Percentiles rank a stretch among this genome's conserved stretches.
Conservation (phyloP, 176 grass and related monocot genomes). For the Lolium rigidum region DNA sequence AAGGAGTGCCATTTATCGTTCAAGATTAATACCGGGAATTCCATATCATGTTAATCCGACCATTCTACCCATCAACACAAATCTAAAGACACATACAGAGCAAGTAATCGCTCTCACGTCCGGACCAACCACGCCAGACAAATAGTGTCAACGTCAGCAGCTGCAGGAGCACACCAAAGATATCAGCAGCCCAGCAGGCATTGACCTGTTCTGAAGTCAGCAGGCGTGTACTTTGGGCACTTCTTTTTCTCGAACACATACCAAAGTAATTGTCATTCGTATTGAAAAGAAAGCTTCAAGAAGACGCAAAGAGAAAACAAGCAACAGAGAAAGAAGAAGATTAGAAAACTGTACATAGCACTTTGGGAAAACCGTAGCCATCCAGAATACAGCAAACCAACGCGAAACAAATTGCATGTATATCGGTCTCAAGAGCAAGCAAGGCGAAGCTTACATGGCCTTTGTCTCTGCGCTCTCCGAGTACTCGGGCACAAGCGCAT, state of each 20-base stretch:
- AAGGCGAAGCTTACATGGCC: slow-evolving; percentile 19
- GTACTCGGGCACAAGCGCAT: slow-evolving; percentile 36
- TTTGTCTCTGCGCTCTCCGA: slow-evolving; percentile 39
- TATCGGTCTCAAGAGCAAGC: background rate
- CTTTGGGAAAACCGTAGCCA: too few species aligned
- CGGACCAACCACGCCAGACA: background rate
- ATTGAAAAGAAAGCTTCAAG: too few species aligned
- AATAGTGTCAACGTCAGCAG: background rate
- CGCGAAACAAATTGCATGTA: background rate
- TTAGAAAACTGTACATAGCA: background rate
- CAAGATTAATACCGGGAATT: slow-evolving; percentile 24
- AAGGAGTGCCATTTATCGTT: background rate
- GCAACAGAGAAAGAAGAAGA: too few species aligned
- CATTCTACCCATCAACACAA: background rate
- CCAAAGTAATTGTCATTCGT: too few species aligned
- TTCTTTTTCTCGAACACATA: too few species aligned
- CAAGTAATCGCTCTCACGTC: background rate
- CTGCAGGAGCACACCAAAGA: background rate
- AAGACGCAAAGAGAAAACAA: too few species aligned
- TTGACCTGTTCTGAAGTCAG: slow-evolving; percentile 17
- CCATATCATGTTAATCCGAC: background rate
- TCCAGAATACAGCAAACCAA: background rate
- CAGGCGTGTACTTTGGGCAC: background rate
- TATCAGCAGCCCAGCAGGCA: background rate
- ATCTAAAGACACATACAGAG: background rate